Base-by-base conservation (phyloP, 2,329 filamentous ascomycete genomes). In the Zymoseptoria crescenta region DNA sequence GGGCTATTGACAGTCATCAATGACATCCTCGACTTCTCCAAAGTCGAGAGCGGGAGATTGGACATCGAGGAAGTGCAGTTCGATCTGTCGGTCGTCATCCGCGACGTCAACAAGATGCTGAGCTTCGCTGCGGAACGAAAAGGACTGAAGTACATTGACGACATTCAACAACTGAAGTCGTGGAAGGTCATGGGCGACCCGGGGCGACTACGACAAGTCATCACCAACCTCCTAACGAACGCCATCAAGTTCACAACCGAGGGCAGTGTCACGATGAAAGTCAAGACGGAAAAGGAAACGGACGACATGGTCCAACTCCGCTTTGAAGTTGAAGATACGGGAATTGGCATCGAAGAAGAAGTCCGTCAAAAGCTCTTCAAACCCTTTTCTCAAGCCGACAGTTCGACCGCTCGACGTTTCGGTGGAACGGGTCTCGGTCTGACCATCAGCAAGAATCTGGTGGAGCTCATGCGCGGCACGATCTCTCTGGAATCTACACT, bases 1-100 rank as follows among this genome's bases (percentile, higher is more conserved):
- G 90, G 88, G 1, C 76, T 96, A 2, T 78, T 96, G 20, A 93
- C 89, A 0, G 87, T 96, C 49, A 95, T 96, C 73, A 95, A 96
- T 68, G 91, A 96, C 68, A 95, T 95, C 57, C 77, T 96, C 1
- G 91, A 95, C 73, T 92, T 95, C 71, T 94, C 89, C 3, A 95
- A 95, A 86, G 64, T 70, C 4, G 89, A 92, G 70, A 89, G 87
- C 8, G 88, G 89, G 2, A 80, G 86, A 7, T 74, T 92, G 20
- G 88, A 91, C 62, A 87, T 92, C 49, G 88, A 91, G 72, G 87
- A 91, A 66, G 87, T 91, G 0, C 87, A 90, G 62, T 93, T 92
- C 67, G 89, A 86, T 28, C 77, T 91, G 1, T 86, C 85, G 0
- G 79, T 89, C 1, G 84, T 91, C 10, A 83, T 92, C 6, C 81